Conservation (phyloP, 371 early-diverging fungal genomes). For the Gilbertella persicaria region DNA sequence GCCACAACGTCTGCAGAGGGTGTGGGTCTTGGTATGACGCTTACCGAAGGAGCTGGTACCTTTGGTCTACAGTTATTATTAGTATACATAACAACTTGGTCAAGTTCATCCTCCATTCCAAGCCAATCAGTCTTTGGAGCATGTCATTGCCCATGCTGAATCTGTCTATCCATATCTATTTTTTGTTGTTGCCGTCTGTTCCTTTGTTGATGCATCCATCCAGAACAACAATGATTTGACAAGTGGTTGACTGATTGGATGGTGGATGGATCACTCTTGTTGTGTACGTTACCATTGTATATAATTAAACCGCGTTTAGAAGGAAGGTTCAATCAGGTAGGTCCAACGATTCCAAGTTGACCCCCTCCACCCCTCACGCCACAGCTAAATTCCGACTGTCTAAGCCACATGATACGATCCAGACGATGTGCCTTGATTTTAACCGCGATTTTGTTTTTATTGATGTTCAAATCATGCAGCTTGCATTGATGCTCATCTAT, state of each 20-base stretch:
- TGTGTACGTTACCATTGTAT: background rate
- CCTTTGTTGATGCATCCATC: background rate
- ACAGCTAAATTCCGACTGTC: too few relatives aligned
- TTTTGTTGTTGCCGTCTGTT: background rate
- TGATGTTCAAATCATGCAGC: too few relatives aligned
- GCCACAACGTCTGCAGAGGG: slow-evolving; percentile 97
- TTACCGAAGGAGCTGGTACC: slow-evolving; percentile 16
- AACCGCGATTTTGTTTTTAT: too few relatives aligned
- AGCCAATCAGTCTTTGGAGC: too few relatives aligned
- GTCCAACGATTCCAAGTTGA: background rate
- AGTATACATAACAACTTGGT: background rate
- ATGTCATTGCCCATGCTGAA: background rate
- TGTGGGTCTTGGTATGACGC: slow-evolving; percentile 96
- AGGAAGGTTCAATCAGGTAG: background rate
- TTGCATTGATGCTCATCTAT: too few relatives aligned
- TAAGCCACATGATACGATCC: too few relatives aligned
- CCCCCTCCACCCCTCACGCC: background rate
- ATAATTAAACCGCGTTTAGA: background rate
- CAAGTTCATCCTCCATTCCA: background rate
- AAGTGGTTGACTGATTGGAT: background rate
- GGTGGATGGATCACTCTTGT: background rate
- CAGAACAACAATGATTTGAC: background rate
- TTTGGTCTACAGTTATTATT: slow-evolving; percentile 3
- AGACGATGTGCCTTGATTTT: too few relatives aligned
- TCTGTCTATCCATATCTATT: background rate